A percentile compares a stretch with the other conserved stretches of the same genome.
Conservation (phyloP, 352 stramenopile species). For the Pythium phragmiticola region DNA sequence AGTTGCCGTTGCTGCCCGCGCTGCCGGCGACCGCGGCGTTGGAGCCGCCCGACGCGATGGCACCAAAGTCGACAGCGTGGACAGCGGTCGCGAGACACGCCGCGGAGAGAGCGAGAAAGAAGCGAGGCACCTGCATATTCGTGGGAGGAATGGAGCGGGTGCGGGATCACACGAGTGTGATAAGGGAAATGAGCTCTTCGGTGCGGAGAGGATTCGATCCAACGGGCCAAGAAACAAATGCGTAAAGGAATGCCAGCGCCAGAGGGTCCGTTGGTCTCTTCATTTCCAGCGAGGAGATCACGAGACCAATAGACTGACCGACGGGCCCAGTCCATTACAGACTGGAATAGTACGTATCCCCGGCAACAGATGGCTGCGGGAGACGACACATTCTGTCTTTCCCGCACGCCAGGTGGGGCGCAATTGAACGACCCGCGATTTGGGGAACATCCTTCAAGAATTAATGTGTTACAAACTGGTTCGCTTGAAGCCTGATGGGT, state of each 20-base stretch:
- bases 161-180: conserved; percentile 19
- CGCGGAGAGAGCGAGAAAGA: conserved; percentile 2
- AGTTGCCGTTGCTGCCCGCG: background rate
- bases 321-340: too few relatives aligned
- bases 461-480: conserved; percentile 8
- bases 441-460: background rate
- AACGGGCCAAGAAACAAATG: background rate
- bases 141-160: background rate
- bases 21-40: conserved; percentile 10
- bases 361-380: background rate
- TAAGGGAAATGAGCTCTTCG: conserved; percentile 15
- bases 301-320: too few relatives aligned
- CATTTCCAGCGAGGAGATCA: too few relatives aligned
- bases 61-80: conserved; percentile 16
- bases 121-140: conserved; percentile 24
- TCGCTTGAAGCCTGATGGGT: background rate
- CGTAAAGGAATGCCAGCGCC: too few relatives aligned
- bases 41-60: conserved; percentile 8
- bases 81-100: conserved; percentile 1
- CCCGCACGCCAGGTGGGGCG: conserved; percentile 8
- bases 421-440: conserved; percentile 8
- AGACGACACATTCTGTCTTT: background rate
- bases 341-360: too few relatives aligned
- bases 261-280: too few relatives aligned
- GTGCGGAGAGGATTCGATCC: background rate